Percentiles rank a stretch among this genome's conserved stretches.
Conservation (phyloP, 1,139 yeast species). For the Dujonia santamariae region DNA sequence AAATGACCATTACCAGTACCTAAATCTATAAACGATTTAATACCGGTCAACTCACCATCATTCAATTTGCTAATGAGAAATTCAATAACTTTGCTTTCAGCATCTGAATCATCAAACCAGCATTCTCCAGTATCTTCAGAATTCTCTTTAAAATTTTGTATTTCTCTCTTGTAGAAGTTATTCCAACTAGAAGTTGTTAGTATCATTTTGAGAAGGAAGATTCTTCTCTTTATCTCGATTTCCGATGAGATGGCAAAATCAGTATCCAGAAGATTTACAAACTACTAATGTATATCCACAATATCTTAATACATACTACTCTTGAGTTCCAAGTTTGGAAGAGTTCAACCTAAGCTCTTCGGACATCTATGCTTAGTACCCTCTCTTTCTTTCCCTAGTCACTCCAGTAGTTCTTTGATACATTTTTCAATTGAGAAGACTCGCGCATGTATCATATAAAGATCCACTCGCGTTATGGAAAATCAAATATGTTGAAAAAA, state of each 20-base stretch:
- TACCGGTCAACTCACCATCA: slow-evolving; percentile 15
- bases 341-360: slow-evolving; percentile 60
- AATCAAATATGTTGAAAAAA: background rate
- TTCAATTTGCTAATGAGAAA: slow-evolving; percentile 45
- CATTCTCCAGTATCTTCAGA: slow-evolving; percentile 88
- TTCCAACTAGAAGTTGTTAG: slow-evolving; percentile 62
- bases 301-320: slow-evolving; percentile 62
- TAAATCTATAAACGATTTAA: slow-evolving; percentile 57
- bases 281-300: no score
- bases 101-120: slow-evolving; percentile 94
- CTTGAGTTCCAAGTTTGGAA: slow-evolving; percentile 74
- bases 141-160: slow-evolving; percentile 64
- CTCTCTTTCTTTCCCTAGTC: no score
- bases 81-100: slow-evolving; percentile 76
- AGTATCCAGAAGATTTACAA: no score
- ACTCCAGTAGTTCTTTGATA: background rate
- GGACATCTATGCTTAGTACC: no score
- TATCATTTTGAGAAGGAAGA: no score
- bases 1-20: slow-evolving; percentile 98
- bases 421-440: background rate
- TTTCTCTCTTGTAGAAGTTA: slow-evolving; percentile 72
- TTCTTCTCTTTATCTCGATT: no score
- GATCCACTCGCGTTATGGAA: background rate
- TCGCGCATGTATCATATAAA: background rate
- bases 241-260: no score